Percentiles rank a stretch among this genome's conserved stretches.
Conservation (phyloP, 2,329 filamentous ascomycete genomes). For the Byssoonygena ceratinophila region DNA sequence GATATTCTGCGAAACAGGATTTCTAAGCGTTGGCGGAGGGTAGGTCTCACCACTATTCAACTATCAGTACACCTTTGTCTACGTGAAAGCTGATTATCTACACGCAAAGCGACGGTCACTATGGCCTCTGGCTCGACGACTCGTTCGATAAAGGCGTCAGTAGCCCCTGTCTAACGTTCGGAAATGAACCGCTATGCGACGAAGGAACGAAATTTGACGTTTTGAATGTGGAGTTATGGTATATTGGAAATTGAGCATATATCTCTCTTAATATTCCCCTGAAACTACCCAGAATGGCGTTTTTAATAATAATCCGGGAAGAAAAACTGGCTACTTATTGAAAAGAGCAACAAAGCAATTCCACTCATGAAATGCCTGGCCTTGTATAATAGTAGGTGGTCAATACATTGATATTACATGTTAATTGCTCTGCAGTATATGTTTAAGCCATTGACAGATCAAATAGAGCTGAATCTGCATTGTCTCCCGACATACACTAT, state of each 20-base stretch:
- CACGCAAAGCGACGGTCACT: constrained; percentile 61
- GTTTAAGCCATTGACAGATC: too few species aligned
- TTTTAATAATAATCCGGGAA: too few species aligned
- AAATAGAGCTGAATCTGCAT: too few species aligned
- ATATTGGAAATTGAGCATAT: constrained; percentile 50
- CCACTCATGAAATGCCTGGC: too few species aligned
- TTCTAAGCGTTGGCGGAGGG: constrained; percentile 75
- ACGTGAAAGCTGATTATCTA: neutral
- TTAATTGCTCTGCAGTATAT: too few species aligned
- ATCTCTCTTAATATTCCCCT: neutral
- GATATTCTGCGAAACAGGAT: constrained; percentile 80
- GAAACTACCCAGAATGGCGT: too few species aligned
- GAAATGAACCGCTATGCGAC: constrained; percentile 86
- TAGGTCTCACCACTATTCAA: constrained; percentile 29
- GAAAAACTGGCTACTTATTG: too few species aligned
- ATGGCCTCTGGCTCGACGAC: constrained; percentile 87
- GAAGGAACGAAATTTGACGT: constrained; percentile 88
- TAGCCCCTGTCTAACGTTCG: constrained; percentile 77
- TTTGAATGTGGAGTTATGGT: constrained; percentile 86
- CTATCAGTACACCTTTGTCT: neutral
- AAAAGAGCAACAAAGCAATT: neutral
- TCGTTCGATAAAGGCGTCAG: constrained; percentile 75
- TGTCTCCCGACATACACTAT: too few species aligned
- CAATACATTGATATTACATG: too few species aligned
- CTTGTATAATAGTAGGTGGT: too few species aligned